Conservation (phyloP, 345 rosid species). For the Lepidium africanum region DNA sequence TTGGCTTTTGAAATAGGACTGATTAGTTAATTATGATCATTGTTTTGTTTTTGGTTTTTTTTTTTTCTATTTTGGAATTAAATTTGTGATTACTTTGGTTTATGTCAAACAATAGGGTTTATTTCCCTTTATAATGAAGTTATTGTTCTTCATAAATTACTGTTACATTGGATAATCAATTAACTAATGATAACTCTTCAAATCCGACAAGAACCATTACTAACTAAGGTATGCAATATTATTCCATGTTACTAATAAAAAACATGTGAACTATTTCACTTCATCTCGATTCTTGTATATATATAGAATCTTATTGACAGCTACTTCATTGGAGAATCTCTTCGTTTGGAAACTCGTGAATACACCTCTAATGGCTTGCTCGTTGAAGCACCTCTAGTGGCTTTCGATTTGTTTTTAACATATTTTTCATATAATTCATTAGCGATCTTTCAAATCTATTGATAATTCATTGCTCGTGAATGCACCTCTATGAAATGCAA, state of each 20-base stretch:
- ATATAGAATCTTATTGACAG: constrained; percentile 48
- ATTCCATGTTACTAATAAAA: not conserved
- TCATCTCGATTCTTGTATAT: not conserved
- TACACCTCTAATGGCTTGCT: not conserved
- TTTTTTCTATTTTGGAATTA: not conserved
- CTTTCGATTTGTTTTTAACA: not conserved
- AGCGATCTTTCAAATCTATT: not conserved
- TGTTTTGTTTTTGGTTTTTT: not conserved
- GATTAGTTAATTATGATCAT: constrained; percentile 3
- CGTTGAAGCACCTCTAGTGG: no score
- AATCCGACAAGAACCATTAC: not conserved
- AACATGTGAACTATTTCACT: not conserved
- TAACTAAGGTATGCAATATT: not conserved
- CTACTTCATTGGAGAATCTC: constrained; percentile 29
- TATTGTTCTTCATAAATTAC: not conserved
- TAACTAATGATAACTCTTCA: not conserved
- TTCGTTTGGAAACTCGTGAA: constrained; percentile 24
- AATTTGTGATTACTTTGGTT: constrained; percentile 20
- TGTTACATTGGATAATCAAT: constrained; percentile 10
- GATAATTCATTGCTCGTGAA: no score
- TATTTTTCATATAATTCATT: not conserved
- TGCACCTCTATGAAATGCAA: no score
- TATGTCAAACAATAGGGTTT: not conserved
- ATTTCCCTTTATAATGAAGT: not conserved
- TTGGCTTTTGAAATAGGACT: constrained; percentile 20